Evolutionary conservation across 2,329 filamentous ascomycete species (phyloP), one percentile per base, ranked within the genome.

Genomic region (Aspergillus sp.): DNA sequence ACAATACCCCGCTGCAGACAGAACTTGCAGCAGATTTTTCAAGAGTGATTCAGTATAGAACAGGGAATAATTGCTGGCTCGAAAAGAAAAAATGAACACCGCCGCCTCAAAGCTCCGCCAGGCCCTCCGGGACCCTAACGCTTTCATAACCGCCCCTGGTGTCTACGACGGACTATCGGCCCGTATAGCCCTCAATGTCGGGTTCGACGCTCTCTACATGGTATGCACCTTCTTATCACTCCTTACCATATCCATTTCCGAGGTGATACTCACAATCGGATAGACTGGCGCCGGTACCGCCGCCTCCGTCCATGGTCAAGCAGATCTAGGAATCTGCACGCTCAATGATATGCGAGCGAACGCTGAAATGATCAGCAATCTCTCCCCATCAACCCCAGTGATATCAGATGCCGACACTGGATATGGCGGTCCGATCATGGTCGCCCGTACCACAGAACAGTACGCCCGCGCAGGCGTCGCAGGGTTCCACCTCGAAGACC

Each of bases 401-500:
- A 83, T 84, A 57, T 80, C 80, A 24, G 81, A 84, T 56, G 79
- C 79, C 61, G 81, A 83, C 63, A 83, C 81, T 4, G 81, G 81
- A 32, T 83, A 83, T 63, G 81, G 81, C 43, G 80, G 81, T 0
- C 74, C 75, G n/a, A 71, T 76, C 47, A 77, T 77, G 74, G 74
- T 82, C 34, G 76, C 78, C 12, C 76, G 80, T 15, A 81, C 80
- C 4, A 78, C 80, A 5, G 72, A 76, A 22, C 72, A 78, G 48
- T 84, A 84, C 68, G 77, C 78, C 22, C 77, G 79, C 47, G 75
- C 81, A 3, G 82, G 82, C 22, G 79, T 85, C 3, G 83, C 83
- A 1, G 83, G 75, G 9, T 75, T 85, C 44, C 83, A 85, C 65
- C 78, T 85, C 62, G 83, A 85, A 68, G 83, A 85, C 67, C 81